Base-by-base conservation (phyloP, 2,329 filamentous ascomycete species). In the Talaromyces sp. region DNA sequence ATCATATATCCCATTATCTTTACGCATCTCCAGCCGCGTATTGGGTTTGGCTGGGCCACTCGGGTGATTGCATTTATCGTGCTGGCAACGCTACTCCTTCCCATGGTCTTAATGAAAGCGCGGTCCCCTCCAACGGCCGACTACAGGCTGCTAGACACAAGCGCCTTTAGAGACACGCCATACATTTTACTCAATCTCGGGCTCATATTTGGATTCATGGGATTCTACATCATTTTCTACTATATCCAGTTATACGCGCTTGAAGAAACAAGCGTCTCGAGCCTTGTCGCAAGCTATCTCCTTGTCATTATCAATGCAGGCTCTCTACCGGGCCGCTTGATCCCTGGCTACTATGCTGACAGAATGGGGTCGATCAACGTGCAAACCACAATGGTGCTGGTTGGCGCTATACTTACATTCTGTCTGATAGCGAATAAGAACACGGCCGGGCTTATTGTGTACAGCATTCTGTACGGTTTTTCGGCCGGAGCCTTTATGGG, bases 1-100 rank as follows among this genome's bases (percentile, higher is more conserved):
- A 81, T 87, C 13, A 78, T 86, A 40, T 80, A 85, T 45, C 84
- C 84, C 0, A 84, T 86, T 64, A 83, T 87, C 78, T 78, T 85
- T n/a, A 70, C 77, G 1, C 77, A 78, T 36, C 70, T 87, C 17
- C 80, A 86, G 43, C 75, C 75, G 0, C 33, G 74, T 53, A 73
- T 84, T 52, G 80, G 82, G 35, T 81, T 84, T 63, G 67, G 73
- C 41, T 86, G 82, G 84, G 72, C 81, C 0, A 83, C 85, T 74
- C 77, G 83, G 10, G 78, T 78, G 40, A 76, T 74, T 21, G 74
- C 83, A 13, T 84, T 89, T 56, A 73, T 88, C 48, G 84, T 89
- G 62, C 78, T 89, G 60, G 79, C 78, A 60, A 72, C 83, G 58
- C 76, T 82, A 60, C 69, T 79, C 33, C 74, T 87, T 60, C 79